Conservation (phyloP, 2,329 filamentous ascomycete species). For the Aspergillus tamarii region DNA sequence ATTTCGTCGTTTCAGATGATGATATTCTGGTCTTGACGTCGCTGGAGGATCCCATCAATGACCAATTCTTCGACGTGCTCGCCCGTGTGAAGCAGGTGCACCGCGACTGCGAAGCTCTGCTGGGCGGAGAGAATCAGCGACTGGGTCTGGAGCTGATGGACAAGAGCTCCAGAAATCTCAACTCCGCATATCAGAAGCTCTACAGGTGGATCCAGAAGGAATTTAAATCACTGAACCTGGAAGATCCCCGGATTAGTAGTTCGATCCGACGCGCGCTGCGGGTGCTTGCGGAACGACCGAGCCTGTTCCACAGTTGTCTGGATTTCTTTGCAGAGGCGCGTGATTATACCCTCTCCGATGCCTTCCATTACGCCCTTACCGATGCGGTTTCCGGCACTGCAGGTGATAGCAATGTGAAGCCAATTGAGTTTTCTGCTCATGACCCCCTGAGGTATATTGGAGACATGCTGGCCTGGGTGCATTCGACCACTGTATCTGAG, state of each 20-base stretch:
- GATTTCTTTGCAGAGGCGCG: slow-evolving; percentile 91
- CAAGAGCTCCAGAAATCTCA: slow-evolving; percentile 81
- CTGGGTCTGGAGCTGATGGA: slow-evolving; percentile 91
- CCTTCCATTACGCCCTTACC: slow-evolving; percentile 86
- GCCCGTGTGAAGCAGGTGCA: slow-evolving; percentile 83
- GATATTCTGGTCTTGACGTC: slow-evolving; percentile 77
- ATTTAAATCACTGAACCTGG: slow-evolving; percentile 88
- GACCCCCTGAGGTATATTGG: slow-evolving; percentile 90
- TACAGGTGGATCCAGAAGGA: slow-evolving; percentile 95
- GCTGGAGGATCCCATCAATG: slow-evolving; percentile 79
- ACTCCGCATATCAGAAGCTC: slow-evolving; percentile 90
- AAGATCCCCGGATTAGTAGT: slow-evolving; percentile 88
- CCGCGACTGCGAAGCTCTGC: slow-evolving; percentile 82
- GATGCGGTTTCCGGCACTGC: slow-evolving; percentile 65
- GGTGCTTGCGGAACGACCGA: slow-evolving; percentile 85
- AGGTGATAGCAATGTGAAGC: slow-evolving; percentile 70
- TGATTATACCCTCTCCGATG: slow-evolving; percentile 82
- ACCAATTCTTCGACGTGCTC: slow-evolving; percentile 78
- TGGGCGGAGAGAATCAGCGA: slow-evolving; percentile 87
- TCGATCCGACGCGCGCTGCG: slow-evolving; percentile 82
- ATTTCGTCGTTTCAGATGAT: slow-evolving; percentile 83
- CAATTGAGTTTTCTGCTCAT: slow-evolving; percentile 91
- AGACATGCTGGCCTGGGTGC: slow-evolving; percentile 97
- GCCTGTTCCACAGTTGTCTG: slow-evolving; percentile 88
- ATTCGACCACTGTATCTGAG: slow-evolving; percentile 92